Conservation (phyloP, 257 asterid species). For the Scutellaria galericulata region DNA sequence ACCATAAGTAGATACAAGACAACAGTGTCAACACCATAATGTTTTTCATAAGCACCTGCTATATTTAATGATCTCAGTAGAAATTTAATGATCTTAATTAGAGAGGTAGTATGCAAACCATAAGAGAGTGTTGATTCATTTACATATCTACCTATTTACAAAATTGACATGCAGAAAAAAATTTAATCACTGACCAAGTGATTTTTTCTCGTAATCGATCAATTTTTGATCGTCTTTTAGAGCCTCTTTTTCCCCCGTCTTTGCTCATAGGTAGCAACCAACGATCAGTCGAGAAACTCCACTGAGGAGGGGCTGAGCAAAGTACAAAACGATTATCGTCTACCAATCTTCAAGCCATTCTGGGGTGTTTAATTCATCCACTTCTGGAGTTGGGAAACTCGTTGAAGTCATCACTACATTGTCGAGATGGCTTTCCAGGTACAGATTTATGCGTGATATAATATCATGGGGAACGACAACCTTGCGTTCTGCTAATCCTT, state of each 20-base stretch:
- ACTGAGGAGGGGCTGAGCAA: background rate
- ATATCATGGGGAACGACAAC: constrained; percentile 64
- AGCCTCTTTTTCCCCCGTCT: background rate
- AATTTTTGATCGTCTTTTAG: constrained; percentile 15
- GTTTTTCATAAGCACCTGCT: constrained; percentile 9
- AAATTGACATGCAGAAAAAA: constrained; percentile 23
- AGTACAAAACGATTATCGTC: constrained; percentile 22
- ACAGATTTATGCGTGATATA: constrained; percentile 63
- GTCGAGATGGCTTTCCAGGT: constrained; percentile 53
- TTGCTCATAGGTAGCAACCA: background rate
- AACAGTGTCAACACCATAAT: background rate
- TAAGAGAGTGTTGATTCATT: constrained; percentile 36
- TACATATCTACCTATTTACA: constrained; percentile 52
- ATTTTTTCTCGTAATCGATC: background rate
- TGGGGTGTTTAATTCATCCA: constrained; percentile 64
- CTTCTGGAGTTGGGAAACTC: constrained; percentile 52
- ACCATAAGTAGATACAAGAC: no score
- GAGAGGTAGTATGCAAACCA: constrained; percentile 10
- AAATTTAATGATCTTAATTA: background rate
- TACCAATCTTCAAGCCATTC: constrained; percentile 96
- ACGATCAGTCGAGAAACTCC: constrained; percentile 2
- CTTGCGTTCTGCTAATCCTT: constrained; percentile 52
- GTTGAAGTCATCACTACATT: constrained; percentile 40
- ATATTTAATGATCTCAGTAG: background rate
- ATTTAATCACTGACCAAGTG: constrained; percentile 33